Conservation (phyloP, 768 basidiomycete genomes). For the Tulasnella sp. region DNA sequence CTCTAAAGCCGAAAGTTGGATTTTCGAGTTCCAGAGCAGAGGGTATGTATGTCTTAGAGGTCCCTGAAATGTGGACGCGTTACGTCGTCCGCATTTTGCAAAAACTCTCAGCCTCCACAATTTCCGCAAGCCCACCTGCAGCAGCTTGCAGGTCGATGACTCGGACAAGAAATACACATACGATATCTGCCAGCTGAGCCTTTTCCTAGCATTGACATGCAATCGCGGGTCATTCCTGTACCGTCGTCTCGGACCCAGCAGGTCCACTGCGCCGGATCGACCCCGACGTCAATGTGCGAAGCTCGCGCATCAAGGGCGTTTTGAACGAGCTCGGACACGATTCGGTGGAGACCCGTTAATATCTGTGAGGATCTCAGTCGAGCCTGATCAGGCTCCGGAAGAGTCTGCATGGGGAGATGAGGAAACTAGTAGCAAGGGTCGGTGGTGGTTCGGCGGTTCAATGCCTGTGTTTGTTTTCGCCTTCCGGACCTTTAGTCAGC, state of each 20-base stretch:
- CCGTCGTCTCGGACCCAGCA: constrained; percentile 91
- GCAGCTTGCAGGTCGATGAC: background rate
- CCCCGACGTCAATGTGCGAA: constrained; percentile 64
- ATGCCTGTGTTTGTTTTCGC: background rate
- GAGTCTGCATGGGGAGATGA: constrained; percentile 41
- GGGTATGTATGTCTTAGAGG: constrained; percentile 68
- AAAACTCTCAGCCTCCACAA: constrained; percentile 16
- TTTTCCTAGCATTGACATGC: constrained; percentile 58
- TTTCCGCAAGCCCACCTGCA: background rate
- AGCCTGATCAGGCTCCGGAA: constrained; percentile 63
- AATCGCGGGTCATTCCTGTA: constrained; percentile 66
- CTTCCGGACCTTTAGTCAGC: constrained; percentile 6
- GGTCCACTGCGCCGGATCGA: constrained; percentile 77
- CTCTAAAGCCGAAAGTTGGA: constrained; percentile 86
- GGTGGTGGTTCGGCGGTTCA: constrained; percentile 25
- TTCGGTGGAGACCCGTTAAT: constrained; percentile 76
- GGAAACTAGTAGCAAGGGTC: constrained; percentile 6
- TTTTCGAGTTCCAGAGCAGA: constrained; percentile 53
- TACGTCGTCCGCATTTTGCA: constrained; percentile 15
- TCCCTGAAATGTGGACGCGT: constrained; percentile 50
- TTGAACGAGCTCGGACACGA: constrained; percentile 84
- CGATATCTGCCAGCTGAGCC: constrained; percentile 68
- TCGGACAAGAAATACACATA: constrained; percentile 11
- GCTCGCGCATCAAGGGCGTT: constrained; percentile 87
- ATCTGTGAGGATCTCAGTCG: constrained; percentile 82